Evolutionary conservation across 2,329 filamentous ascomycete species (phyloP).

Genomic region (Ophiostoma montium): DNA sequence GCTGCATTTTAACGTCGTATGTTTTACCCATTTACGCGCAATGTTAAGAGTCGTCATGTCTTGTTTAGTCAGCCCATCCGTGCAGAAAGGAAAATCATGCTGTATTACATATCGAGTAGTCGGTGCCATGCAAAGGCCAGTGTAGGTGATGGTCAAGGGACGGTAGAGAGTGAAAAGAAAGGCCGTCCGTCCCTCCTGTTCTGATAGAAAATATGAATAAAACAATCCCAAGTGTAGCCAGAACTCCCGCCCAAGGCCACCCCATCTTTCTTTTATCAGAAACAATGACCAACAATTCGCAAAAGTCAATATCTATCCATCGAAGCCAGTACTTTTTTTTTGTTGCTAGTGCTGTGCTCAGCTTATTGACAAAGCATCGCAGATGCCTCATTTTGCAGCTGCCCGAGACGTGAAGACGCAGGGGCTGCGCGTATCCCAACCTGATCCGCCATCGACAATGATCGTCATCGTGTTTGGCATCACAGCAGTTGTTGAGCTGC

Average conservation of each 20-base stretch:
- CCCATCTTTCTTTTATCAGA: conserved; percentile 1
- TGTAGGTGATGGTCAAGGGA: not conserved
- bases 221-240: conserved; percentile 12
- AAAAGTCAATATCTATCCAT: conserved; percentile 5
- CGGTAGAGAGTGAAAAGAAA: not conserved
- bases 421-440: too few species aligned
- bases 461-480: too few species aligned
- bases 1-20: not conserved
- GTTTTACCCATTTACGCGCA: not conserved
- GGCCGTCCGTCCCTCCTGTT: not conserved
- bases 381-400: too few species aligned
- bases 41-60: too few species aligned
- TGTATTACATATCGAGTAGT: conserved; percentile 11
- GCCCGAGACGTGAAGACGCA: too few species aligned
- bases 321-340: not conserved
- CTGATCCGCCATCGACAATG: too few species aligned
- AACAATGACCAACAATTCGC: not conserved
- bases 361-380: too few species aligned
- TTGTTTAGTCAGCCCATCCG: not conserved
- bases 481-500: not conserved
- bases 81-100: conserved; percentile 5
- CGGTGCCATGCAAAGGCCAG: not conserved
- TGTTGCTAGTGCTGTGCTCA: not conserved
- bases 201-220: conserved; percentile 1
- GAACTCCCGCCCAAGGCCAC: conserved; percentile 12